Evolutionary conservation across 2,329 filamentous ascomycete species (phyloP), one percentile per base, ranked within the genome.

Genomic region (Aspergillus sp.): DNA sequence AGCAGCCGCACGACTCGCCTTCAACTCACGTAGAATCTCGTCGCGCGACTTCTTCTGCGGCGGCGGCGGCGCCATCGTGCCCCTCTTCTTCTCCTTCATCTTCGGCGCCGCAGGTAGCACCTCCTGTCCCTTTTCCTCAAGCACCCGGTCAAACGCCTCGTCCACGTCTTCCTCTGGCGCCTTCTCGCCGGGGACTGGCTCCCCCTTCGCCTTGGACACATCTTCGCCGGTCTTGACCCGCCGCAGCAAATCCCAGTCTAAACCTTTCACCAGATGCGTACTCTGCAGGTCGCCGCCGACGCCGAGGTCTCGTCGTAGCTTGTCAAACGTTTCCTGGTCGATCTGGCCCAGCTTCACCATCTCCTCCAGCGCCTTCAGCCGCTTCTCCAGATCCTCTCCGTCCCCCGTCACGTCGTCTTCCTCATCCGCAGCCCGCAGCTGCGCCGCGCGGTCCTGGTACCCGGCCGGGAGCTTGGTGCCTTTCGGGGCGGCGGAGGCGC

Each of bases 241-340:
- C 58, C 67, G 62, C 57, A 79, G 76, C 11, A 97, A 76, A 69
- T 88, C 88, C 68, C 91, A 88, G 72, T 99, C 94, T 46, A 99
- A 74, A 0, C 94, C 94, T 68, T 97, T 97, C 45, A 97, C 87
- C 59, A 97, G 74, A 78, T 96, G 91, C 13, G 91, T 96, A 62
- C 85, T 90, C 13, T 78, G 78, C 19, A 92, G 73, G 68, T 96
- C 88, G 6, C 92, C 93, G 3, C 91, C 92, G 1, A 90, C 78
- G 0, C 75, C 83, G 50, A 97, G 90, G 61, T 95, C 83, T 57
- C 83, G 82, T 31, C 88, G 79, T 38, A 93, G 71, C 62, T 81
- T 85, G 63, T 93, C 86, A 68, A 95, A 96, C 0, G 86, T 91
- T 45, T 81, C 82, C 60, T 85, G 81, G 60, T 95, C 89, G 58